These are phyloP conservation scores for Phaeosphaeriaceae sp. DNA, from an alignment of 2,329 filamentous ascomycete species.

Conservation along the genomic window DNA sequence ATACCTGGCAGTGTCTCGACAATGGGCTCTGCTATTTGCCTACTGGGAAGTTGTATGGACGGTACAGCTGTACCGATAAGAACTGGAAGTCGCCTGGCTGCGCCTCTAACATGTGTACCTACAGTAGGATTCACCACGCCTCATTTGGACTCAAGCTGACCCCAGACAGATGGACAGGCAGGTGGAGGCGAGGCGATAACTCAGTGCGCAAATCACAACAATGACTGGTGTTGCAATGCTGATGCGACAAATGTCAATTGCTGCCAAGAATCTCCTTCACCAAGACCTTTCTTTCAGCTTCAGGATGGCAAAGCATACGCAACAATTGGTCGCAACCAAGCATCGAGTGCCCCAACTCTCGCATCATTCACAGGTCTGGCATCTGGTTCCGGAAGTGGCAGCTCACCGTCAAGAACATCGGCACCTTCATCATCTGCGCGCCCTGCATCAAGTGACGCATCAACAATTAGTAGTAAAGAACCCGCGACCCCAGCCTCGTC, in stretches of 20 bases:
- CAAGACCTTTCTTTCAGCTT: constrained; percentile 43
- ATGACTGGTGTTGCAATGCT: constrained; percentile 47
- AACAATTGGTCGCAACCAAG: constrained; percentile 34
- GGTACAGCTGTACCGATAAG: constrained; percentile 47
- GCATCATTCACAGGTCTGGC: constrained; percentile 37
- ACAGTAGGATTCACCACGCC: constrained; percentile 23
- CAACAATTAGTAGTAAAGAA: too few relatives aligned
- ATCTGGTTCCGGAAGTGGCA: constrained; percentile 14
- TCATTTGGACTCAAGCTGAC: constrained; percentile 2
- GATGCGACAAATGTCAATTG: constrained; percentile 37
- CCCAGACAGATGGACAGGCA: constrained; percentile 24
- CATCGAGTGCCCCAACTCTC: constrained; percentile 25
- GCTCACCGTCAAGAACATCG: constrained; percentile 20
- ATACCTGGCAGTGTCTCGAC: constrained; percentile 46
- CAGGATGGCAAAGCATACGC: constrained; percentile 40
- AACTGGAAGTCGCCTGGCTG: constrained; percentile 41
- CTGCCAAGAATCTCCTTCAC: constrained; percentile 37
- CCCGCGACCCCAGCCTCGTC: constrained; percentile 11
- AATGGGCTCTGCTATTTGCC: constrained; percentile 47
- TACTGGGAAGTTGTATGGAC: constrained; percentile 31
- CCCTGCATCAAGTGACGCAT: too few relatives aligned
- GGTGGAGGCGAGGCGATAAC: constrained; percentile 40
- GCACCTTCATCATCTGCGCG: constrained; percentile 14
- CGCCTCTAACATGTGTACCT: constrained; percentile 44
- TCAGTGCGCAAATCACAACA: constrained; percentile 40